These are phyloP conservation scores for Coriaria nepalensis DNA, from an alignment of 306 rosid genomes.

Conservation along the genomic window DNA sequence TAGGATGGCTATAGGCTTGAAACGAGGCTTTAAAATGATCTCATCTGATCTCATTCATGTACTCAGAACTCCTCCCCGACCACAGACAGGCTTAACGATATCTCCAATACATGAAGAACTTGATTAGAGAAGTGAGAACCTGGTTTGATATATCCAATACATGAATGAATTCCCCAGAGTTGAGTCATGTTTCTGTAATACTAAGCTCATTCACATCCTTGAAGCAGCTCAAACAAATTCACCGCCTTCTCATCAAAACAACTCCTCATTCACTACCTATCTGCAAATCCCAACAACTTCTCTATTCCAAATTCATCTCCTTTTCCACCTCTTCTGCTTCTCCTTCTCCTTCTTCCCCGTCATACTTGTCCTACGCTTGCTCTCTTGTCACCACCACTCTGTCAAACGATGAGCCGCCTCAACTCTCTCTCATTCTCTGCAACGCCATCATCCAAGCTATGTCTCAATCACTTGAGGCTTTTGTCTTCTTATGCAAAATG, in stretches of 20 bases:
- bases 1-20: too few species aligned
- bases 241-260: slow-evolving; percentile 21
- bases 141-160: neutral
- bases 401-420: slow-evolving; percentile 5
- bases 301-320: slow-evolving; percentile 10
- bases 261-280: slow-evolving; percentile 11
- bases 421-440: slow-evolving; percentile 18
- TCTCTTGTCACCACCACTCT: slow-evolving; percentile 15
- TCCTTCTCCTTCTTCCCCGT: too few species aligned
- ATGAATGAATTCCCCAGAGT: slow-evolving; percentile 16
- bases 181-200: slow-evolving; percentile 3
- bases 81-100: too few species aligned
- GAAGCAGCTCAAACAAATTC: slow-evolving; percentile 22
- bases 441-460: slow-evolving; percentile 18
- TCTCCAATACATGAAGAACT: too few species aligned
- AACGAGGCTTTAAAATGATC: too few species aligned
- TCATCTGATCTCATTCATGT: too few species aligned
- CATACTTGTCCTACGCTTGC: slow-evolving; percentile 10
- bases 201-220: slow-evolving; percentile 14
- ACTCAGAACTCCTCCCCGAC: too few species aligned
- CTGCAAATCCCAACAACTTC: too few species aligned
- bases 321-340: slow-evolving; percentile 4
- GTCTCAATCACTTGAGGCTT: slow-evolving; percentile 7
- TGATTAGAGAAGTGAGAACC: too few species aligned
- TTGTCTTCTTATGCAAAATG: slow-evolving; percentile 16